These are phyloP conservation scores for Omphalotus olearius DNA, from an alignment of 1,284 basidiomycete species.

Conservation along the genomic window DNA sequence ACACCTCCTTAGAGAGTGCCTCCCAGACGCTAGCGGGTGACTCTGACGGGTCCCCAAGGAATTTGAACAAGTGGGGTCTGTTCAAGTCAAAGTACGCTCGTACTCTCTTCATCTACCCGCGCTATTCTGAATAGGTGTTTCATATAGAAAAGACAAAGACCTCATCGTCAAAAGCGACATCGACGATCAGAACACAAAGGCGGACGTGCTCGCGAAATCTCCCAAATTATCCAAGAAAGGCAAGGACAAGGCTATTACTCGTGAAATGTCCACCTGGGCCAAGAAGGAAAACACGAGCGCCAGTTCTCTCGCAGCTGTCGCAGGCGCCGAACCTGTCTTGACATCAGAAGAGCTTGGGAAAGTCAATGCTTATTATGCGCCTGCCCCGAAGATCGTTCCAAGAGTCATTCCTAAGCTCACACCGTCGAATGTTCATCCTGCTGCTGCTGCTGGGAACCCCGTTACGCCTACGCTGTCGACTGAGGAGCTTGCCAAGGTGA, in stretches of 20 bases:
- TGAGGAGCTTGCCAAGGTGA: too few relatives aligned
- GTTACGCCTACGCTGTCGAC: too few relatives aligned
- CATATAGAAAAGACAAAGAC: neutral
- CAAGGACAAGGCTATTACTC: too few relatives aligned
- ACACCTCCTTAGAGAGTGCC: too few relatives aligned
- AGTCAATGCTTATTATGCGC: neutral
- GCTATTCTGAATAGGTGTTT: neutral
- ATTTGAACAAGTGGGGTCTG: neutral
- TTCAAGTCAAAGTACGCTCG: neutral
- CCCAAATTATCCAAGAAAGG: too few relatives aligned
- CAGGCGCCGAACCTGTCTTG: neutral
- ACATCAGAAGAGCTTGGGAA: conserved; percentile 1
- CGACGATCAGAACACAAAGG: neutral
- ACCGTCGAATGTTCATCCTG: too few relatives aligned
- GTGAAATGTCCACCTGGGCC: neutral
- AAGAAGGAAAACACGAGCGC: neutral
- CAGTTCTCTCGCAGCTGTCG: neutral
- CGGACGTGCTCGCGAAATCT: neutral
- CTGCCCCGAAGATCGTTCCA: neutral
- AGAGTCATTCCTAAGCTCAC: too few relatives aligned
- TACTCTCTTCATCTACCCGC: neutral
- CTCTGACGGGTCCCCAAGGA: neutral
- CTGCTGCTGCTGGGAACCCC: too few relatives aligned
- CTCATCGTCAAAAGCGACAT: neutral
- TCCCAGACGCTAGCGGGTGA: too few relatives aligned